These are phyloP conservation scores for Arthrobotrys iridis DNA, from an alignment of 2,329 filamentous ascomycete species.

Conservation along the genomic window DNA sequence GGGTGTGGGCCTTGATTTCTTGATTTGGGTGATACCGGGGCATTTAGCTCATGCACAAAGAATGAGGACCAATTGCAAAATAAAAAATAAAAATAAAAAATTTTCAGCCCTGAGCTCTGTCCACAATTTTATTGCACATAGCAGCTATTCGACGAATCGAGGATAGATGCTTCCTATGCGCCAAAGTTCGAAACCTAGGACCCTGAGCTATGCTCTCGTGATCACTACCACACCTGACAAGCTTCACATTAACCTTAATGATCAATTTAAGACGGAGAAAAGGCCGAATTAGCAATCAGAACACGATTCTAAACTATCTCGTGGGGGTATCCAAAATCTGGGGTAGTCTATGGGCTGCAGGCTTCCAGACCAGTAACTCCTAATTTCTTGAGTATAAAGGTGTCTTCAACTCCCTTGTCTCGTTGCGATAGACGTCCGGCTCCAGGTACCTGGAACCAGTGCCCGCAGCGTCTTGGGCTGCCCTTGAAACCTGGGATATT, in stretches of 20 bases:
- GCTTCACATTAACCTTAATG: conserved; percentile 15
- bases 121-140: neutral
- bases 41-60: conserved; percentile 32
- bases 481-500: conserved; percentile 5
- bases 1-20: conserved; percentile 20
- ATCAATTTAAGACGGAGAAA: conserved; percentile 13
- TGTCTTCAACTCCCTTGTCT: conserved; percentile 37
- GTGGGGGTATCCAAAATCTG: conserved; percentile 49
- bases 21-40: conserved; percentile 15
- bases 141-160: conserved; percentile 16
- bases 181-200: conserved; percentile 5
- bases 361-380: neutral
- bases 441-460: conserved; percentile 41
- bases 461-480: conserved; percentile 4
- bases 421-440: conserved; percentile 22
- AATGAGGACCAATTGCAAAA: neutral
- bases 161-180: conserved; percentile 23
- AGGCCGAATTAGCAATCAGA: conserved; percentile 37
- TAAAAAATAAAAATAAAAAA: conserved; percentile 18
- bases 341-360: conserved; percentile 41
- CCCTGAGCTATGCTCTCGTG: conserved; percentile 39
- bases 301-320: conserved; percentile 35
- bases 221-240: conserved; percentile 16
- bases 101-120: conserved; percentile 19
- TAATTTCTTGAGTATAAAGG: conserved; percentile 37